Percentiles rank a stretch among this genome's conserved stretches.
phyloP scores from a whole-genome alignment of 208 protist genomes.

The Crithidia sp. region DNA sequence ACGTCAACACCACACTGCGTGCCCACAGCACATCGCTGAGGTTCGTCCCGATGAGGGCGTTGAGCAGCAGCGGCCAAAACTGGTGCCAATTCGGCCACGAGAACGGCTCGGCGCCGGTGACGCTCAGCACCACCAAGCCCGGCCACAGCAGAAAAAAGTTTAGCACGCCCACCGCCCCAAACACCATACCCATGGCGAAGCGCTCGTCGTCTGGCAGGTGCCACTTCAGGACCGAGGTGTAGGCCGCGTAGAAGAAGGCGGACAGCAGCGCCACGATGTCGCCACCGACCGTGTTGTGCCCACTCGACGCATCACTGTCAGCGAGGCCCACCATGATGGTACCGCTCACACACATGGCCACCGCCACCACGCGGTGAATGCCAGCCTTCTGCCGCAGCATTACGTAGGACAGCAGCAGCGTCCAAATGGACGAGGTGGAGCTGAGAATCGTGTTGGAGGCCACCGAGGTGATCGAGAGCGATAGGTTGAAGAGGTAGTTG shows the following conservation, averaged over 20 bases:
- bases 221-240: conserved; percentile 86
- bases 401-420: conserved; percentile 76
- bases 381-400: conserved; percentile 67
- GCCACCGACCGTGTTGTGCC: conserved; percentile 51
- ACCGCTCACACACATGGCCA: conserved; percentile 72
- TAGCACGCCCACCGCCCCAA: conserved; percentile 84
- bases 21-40: conserved; percentile 93
- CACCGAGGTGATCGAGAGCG: conserved; percentile 85
- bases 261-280: conserved; percentile 78
- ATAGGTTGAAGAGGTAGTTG: conserved; percentile 93
- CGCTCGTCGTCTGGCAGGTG: conserved; percentile 84
- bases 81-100: conserved; percentile 53
- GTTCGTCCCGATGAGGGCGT: conserved; percentile 89
- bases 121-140: conserved; percentile 64
- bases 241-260: conserved; percentile 90
- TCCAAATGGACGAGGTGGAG: conserved; percentile 88
- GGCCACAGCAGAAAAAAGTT: conserved; percentile 85
- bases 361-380: conserved; percentile 53
- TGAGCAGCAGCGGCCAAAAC: conserved; percentile 80
- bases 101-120: conserved; percentile 69
- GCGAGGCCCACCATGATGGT: conserved; percentile 71
- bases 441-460: conserved; percentile 91
- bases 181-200: conserved; percentile 88
- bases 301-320: conserved; percentile 36
- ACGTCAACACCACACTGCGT: conserved; percentile 88